These are phyloP conservation scores for Penicillium sp. DNA, from an alignment of 2,329 filamentous ascomycete genomes.

Conservation along the genomic window DNA sequence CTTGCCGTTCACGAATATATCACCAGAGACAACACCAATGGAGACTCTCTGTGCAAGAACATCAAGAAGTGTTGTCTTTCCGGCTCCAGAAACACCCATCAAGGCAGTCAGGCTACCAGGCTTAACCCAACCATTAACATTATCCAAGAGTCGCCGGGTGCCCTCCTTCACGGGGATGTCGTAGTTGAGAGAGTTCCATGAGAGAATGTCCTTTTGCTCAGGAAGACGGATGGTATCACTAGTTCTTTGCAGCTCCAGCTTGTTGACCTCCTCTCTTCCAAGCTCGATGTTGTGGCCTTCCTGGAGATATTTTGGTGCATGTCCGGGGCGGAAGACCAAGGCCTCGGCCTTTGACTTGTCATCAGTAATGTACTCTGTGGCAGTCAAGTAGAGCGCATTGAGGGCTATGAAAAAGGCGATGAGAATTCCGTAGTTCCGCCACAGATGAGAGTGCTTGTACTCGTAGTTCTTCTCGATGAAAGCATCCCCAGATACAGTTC, in stretches of 20 bases:
- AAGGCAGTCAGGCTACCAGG: slow-evolving; percentile 54
- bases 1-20: slow-evolving; percentile 64
- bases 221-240: slow-evolving; percentile 17
- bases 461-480: slow-evolving; percentile 56
- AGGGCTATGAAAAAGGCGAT: slow-evolving; percentile 62
- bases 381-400: slow-evolving; percentile 55
- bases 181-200: slow-evolving; percentile 61
- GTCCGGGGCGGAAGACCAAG: slow-evolving; percentile 66
- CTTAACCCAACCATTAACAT: slow-evolving; percentile 57
- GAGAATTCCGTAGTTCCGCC: slow-evolving; percentile 69
- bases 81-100: slow-evolving; percentile 63
- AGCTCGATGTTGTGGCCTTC: slow-evolving; percentile 7
- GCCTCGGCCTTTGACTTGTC: slow-evolving; percentile 74
- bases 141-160: slow-evolving; percentile 22
- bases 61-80: slow-evolving; percentile 61
- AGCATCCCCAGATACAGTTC: slow-evolving; percentile 57
- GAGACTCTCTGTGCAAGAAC: slow-evolving; percentile 57
- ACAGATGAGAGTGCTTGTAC: slow-evolving; percentile 60
- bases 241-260: slow-evolving; percentile 15
- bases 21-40: slow-evolving; percentile 62
- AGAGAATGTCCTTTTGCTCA: slow-evolving; percentile 19
- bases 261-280: slow-evolving; percentile 1
- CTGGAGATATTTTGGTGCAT: slow-evolving; percentile 22
- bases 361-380: slow-evolving; percentile 47
- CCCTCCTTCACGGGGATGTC: slow-evolving; percentile 60